phyloP scores from a whole-genome alignment of 768 basidiomycete species.

The Leccinum boreale region DNA sequence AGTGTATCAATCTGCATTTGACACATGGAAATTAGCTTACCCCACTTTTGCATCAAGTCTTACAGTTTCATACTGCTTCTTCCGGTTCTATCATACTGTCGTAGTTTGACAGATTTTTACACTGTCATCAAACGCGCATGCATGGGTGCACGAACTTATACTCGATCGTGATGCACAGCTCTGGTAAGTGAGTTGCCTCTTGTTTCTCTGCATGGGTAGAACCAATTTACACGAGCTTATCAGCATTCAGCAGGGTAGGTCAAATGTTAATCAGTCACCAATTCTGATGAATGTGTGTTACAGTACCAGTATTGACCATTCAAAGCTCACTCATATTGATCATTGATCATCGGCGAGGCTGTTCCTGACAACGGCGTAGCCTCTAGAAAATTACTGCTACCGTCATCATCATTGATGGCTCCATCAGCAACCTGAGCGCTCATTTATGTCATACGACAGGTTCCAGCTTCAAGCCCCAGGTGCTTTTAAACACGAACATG shows the following conservation, averaged over 20 bases:
- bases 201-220: not conserved
- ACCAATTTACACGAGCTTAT: too few relatives aligned
- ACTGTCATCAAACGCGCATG: not conserved
- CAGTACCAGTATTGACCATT: not conserved
- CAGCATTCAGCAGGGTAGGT: not conserved
- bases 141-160: not conserved
- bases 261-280: not conserved
- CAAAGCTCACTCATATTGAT: not conserved
- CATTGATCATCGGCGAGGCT: not conserved
- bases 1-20: not conserved
- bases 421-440: not conserved
- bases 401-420: not conserved
- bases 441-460: not conserved
- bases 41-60: not conserved
- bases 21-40: not conserved
- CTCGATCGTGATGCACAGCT: not conserved
- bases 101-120: not conserved
- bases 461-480: not conserved
- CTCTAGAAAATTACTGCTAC: not conserved
- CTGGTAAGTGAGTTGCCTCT: too few relatives aligned
- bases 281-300: not conserved
- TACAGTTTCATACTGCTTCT: too few relatives aligned
- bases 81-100: not conserved
- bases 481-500: not conserved
- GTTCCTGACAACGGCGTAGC: conserved; percentile 1